Conservation (phyloP, 2,329 filamentous ascomycete species). For the Xylaria digitata region DNA sequence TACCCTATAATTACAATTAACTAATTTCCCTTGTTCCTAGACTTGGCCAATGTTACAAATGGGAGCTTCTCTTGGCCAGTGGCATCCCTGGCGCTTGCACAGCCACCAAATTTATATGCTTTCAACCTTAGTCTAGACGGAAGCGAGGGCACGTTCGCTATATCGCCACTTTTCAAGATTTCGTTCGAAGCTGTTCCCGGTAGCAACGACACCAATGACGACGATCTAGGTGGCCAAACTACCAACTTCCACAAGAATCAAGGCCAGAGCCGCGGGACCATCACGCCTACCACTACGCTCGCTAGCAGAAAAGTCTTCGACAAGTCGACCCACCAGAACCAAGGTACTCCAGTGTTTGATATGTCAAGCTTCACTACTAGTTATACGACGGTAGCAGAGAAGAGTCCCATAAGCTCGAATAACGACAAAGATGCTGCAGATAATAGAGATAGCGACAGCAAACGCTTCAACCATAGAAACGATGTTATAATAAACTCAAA, state of each 20-base stretch:
- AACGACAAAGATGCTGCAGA: background rate
- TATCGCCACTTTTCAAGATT: conserved; percentile 17
- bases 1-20: background rate
- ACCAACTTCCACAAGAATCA: no score
- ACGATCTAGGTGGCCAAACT: no score
- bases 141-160: background rate
- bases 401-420: background rate
- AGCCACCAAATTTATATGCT: background rate
- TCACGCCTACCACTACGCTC: no score
- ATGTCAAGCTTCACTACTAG: background rate
- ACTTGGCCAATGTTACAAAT: conserved; percentile 8
- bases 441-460: background rate
- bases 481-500: background rate
- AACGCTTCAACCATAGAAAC: background rate
- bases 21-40: background rate
- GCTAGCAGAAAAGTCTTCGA: no score
- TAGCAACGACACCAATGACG: no score
- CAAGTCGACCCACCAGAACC: no score
- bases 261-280: no score
- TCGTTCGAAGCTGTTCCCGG: no score
- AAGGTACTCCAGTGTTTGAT: no score
- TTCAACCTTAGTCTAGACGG: conserved; percentile 11
- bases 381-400: background rate
- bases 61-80: conserved; percentile 14
- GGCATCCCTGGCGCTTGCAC: background rate